Conservation (phyloP, 768 basidiomycete genomes). For the Mycena floridula region DNA sequence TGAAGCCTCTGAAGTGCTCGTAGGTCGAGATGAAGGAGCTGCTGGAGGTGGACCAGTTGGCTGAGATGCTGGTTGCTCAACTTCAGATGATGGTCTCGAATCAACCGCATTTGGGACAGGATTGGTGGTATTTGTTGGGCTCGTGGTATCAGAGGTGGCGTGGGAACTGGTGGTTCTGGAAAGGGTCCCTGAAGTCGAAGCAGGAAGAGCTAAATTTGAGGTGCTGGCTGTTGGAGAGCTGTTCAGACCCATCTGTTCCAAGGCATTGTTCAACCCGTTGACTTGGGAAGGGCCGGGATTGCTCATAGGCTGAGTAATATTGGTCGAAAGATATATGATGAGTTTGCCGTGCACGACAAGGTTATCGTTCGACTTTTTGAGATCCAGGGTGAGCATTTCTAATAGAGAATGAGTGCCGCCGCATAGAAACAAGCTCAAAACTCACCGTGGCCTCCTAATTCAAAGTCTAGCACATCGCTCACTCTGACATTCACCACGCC, state of each 20-base stretch:
- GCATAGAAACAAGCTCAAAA: slow-evolving; percentile 1
- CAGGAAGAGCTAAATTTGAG: slow-evolving; percentile 38
- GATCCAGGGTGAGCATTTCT: slow-evolving; percentile 96
- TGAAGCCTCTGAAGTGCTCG: slow-evolving; percentile 16
- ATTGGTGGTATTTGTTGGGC: slow-evolving; percentile 35
- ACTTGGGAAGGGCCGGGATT: slow-evolving; percentile 79
- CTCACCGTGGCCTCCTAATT: slow-evolving; percentile 89
- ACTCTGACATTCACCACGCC: slow-evolving; percentile 96
- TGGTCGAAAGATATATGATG: slow-evolving; percentile 93
- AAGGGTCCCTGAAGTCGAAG: slow-evolving; percentile 34
- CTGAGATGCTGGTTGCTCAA: slow-evolving; percentile 17
- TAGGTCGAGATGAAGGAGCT: slow-evolving; percentile 24
- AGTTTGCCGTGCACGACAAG: slow-evolving; percentile 97
- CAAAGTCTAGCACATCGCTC: slow-evolving; percentile 85
- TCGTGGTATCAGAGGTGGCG: slow-evolving; percentile 40
- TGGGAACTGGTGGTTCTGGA: slow-evolving; percentile 68
- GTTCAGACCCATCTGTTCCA: slow-evolving; percentile 57
- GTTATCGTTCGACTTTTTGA: slow-evolving; percentile 99
- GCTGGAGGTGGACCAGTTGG: too few relatives aligned
- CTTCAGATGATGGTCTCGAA: slow-evolving; percentile 17
- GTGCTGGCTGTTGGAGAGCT: slow-evolving; percentile 57
- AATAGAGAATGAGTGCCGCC: slow-evolving; percentile 4
- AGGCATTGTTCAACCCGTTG: slow-evolving; percentile 48
- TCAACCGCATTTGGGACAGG: slow-evolving; percentile 21
- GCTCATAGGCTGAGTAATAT: slow-evolving; percentile 75